phyloP scores from a whole-genome alignment of 192 early-diverging fungal genomes.

The Haplosporangium gracile region DNA sequence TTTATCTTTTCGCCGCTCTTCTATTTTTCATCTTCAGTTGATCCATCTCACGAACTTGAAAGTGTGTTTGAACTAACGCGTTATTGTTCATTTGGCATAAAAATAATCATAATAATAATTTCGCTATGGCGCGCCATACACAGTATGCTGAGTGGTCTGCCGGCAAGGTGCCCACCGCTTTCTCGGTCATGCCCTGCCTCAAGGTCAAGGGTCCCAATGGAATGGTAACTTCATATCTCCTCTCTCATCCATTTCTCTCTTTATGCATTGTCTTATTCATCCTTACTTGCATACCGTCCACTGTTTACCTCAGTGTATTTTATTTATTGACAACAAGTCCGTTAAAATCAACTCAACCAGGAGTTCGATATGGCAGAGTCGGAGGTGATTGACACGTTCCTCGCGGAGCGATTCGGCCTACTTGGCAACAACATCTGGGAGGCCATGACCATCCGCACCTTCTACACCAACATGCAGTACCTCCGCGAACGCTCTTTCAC shows the following conservation, averaged over 20 bases:
- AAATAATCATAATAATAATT: not conserved
- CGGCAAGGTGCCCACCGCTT: constrained; percentile 13
- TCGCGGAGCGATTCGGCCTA: constrained; percentile 32
- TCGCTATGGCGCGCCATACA: not conserved
- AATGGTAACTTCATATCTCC: constrained; percentile 8
- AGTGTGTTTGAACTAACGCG: too few species aligned
- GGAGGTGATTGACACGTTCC: constrained; percentile 40
- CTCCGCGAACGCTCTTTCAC: constrained; percentile 32
- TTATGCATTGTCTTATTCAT: too few species aligned
- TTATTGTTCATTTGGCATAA: too few species aligned
- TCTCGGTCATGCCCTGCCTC: constrained; percentile 35
- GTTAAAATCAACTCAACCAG: not conserved
- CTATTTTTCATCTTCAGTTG: too few species aligned
- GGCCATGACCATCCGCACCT: constrained; percentile 26
- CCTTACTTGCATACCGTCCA: too few species aligned
- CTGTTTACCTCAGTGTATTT: too few species aligned
- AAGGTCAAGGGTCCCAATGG: constrained; percentile 13
- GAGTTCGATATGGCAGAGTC: constrained; percentile 31
- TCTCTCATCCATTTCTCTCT: not conserved
- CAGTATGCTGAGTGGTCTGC: constrained; percentile 17
- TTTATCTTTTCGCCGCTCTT: not conserved
- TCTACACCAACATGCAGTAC: constrained; percentile 34
- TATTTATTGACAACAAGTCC: too few species aligned
- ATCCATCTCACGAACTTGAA: too few species aligned
- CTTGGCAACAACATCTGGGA: constrained; percentile 41